Evolutionary conservation across 768 basidiomycete genomes (phyloP), one percentile per base, ranked within the genome.

Genomic region (Phanerochaete carnosa): DNA sequence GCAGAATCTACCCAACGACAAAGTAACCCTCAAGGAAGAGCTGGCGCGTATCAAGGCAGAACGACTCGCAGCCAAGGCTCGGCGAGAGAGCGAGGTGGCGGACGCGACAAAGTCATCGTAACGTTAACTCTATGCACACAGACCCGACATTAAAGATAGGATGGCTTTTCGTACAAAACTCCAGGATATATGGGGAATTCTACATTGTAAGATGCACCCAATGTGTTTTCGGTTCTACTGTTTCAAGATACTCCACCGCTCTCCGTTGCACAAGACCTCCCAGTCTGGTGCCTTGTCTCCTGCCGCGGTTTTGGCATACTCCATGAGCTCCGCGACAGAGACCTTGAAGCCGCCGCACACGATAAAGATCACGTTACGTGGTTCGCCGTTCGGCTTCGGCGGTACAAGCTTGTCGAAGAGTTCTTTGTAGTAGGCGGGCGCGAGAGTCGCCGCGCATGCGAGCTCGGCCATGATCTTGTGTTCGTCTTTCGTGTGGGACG

Each of bases 401-500:
- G 79, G 77, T 2, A 86, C 74, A 23, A 87, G 62, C 46, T 70
- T 78, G 60, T 82, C 72, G 67, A 92, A 84, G 28, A 92, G 72
- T 5, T 74, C 70, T 1, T 72, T 77, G 32, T 80, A 80, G 68
- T 91, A 92, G 1, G 84, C 89, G 1, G 88, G 81, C 1, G 81
- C 78, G 8, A 93, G 76, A 2, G 90, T 84, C 8, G 87, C 84
- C 5, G 89, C 79, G 63, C 90, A 91, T 1, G 91, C 87, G 25
- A 92, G 76, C 65, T 93, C 90, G 11, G 89, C 83, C 26, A 92
- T 75, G 58, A 86, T 75, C 70, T 89, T 90, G 68, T 92, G 90
- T 61, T 90, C 88, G 62, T 89, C 90, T 53, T 22, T n/a, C 16
- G 47, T 6, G 47, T 25, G 47, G 3, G 47, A 1, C 13, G 29